These are phyloP conservation scores for Quercus dentata DNA, from an alignment of 306 rosid species.

Conservation along the genomic window DNA sequence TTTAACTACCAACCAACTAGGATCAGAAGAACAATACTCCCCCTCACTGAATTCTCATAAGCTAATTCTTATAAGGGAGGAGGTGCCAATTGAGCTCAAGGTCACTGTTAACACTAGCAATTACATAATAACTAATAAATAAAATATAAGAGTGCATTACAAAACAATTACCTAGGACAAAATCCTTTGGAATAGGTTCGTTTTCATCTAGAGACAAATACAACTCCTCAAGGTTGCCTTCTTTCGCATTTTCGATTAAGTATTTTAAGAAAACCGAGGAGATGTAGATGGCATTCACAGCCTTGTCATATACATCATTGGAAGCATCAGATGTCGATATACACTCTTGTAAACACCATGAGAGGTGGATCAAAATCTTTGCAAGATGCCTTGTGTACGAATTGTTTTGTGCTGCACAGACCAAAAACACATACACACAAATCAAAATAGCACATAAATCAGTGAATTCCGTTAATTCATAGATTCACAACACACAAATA, in stretches of 20 bases:
- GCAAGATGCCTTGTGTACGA: conserved; percentile 79
- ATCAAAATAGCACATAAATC: background rate
- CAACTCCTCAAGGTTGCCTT: conserved; percentile 47
- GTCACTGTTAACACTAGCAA: background rate
- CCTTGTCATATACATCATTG: conserved; percentile 62
- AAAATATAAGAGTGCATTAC: background rate
- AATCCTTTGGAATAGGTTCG: conserved; percentile 49
- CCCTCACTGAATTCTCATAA: background rate
- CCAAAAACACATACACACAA: background rate
- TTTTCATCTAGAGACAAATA: conserved; percentile 58
- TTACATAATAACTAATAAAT: background rate
- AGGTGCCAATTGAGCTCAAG: no score
- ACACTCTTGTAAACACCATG: conserved; percentile 77
- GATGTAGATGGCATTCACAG: conserved; percentile 80
- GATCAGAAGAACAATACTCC: background rate
- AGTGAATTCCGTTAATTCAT: background rate
- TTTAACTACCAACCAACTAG: background rate
- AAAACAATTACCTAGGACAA: conserved; percentile 53
- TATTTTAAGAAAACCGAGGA: conserved; percentile 80
- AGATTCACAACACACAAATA: no score
- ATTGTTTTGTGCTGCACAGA: conserved; percentile 72
- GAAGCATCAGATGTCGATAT: conserved; percentile 59
- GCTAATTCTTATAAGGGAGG: no score
- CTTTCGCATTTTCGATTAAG: conserved; percentile 67
- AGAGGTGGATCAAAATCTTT: conserved; percentile 84